phyloP scores from a whole-genome alignment of 108 stramenopile species.

The Parietichytrium sp. region DNA sequence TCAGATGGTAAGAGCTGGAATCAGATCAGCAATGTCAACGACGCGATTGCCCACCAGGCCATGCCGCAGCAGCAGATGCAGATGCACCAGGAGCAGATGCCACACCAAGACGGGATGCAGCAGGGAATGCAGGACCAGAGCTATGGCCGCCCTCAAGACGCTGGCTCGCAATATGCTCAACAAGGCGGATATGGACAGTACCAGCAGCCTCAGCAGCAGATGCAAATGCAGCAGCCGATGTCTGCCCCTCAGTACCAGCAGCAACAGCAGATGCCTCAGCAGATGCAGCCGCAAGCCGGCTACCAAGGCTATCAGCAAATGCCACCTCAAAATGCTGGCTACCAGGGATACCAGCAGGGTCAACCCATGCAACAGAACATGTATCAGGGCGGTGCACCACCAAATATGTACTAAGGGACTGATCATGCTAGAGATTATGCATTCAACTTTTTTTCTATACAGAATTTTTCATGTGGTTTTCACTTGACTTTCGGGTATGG shows the following conservation, averaged over 20 bases:
- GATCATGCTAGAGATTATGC: no score
- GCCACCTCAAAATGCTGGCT: no score
- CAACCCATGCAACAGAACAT: no score
- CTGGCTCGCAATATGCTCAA: neutral
- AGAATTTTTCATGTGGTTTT: no score
- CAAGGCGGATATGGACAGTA: no score
- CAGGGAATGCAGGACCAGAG: neutral
- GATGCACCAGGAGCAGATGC: neutral
- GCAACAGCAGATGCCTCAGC: neutral
- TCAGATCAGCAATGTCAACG: constrained; percentile 53
- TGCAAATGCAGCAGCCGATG: neutral
- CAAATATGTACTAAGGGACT: no score
- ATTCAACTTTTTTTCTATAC: no score
- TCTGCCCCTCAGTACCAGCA: neutral
- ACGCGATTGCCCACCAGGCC: constrained; percentile 39
- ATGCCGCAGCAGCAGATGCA: neutral
- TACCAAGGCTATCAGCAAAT: no score
- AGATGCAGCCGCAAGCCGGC: neutral
- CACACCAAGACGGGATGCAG: no score
- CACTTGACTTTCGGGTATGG: no score
- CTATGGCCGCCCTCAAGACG: neutral
- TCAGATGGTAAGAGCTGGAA: constrained; percentile 58
- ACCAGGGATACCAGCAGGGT: no score
- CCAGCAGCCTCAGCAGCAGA: constrained; percentile 28
- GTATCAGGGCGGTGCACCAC: no score